Evolutionary conservation across 441 rosid species (phyloP).

Genomic region (Adansonia gregorii): DNA sequence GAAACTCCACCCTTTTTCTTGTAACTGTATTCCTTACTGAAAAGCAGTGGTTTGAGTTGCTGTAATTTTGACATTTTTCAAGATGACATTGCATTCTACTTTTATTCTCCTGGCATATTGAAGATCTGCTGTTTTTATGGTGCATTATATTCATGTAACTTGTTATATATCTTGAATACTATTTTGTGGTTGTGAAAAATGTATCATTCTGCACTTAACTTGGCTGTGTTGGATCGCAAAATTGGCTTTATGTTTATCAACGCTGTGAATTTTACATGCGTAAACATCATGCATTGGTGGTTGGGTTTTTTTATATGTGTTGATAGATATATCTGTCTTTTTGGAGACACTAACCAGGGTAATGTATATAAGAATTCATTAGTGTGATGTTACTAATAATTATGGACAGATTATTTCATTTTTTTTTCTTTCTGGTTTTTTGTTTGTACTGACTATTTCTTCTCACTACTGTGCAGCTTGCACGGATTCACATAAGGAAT

Average conservation of each 20-base stretch:
- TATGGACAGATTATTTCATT: neutral
- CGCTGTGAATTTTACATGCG: neutral
- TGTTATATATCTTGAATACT: neutral
- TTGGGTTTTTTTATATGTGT: neutral
- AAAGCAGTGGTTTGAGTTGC: neutral
- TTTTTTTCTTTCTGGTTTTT: neutral
- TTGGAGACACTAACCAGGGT: neutral
- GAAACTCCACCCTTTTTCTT: neutral
- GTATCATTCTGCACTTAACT: constrained; percentile 6
- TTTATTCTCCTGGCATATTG: neutral
- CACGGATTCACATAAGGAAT: constrained; percentile 54
- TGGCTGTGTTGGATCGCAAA: neutral
- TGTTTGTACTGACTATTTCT: constrained; percentile 18
- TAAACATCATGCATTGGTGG: neutral
- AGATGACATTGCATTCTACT: no score
- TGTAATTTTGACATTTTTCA: neutral
- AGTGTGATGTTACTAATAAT: neutral
- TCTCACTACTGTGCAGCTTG: constrained; percentile 40
- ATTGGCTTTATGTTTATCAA: neutral
- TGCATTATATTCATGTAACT: neutral
- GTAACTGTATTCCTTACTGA: neutral
- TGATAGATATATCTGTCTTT: neutral
- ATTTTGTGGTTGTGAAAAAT: neutral
- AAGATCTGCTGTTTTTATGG: neutral
- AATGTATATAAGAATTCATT: neutral